phyloP scores from a whole-genome alignment of 306 rosid genomes.

The Cucurbita pepo region DNA sequence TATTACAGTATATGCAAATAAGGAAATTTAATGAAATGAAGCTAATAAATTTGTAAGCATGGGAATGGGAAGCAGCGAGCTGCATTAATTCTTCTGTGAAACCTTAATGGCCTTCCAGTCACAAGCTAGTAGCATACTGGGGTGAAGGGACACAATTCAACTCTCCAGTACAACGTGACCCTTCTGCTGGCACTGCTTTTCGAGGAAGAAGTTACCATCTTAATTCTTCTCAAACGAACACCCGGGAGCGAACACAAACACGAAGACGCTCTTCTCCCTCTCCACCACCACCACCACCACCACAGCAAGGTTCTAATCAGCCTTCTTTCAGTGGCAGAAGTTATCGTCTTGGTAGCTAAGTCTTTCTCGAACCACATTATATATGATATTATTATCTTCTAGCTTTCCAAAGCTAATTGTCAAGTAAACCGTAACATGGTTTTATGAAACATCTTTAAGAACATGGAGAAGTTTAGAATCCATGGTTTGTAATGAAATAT shows the following conservation, averaged over 20 bases:
- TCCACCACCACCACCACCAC: neutral
- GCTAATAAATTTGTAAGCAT: neutral
- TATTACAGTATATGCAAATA: neutral
- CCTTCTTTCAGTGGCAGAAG: neutral
- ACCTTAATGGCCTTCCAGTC: constrained; percentile 27
- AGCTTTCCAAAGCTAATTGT: neutral
- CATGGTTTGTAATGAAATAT: neutral
- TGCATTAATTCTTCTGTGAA: constrained; percentile 1
- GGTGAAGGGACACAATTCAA: constrained; percentile 52
- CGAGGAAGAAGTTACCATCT: constrained; percentile 52
- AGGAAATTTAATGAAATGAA: neutral
- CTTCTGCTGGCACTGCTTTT: constrained; percentile 38
- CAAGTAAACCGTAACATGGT: neutral
- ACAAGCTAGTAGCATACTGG: constrained; percentile 63
- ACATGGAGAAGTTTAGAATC: neutral
- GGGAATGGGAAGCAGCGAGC: neutral
- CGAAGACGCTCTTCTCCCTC: neutral
- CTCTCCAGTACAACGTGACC: constrained; percentile 48
- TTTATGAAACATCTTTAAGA: neutral
- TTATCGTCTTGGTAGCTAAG: neutral
- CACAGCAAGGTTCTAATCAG: neutral
- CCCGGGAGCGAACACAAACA: constrained; percentile 10
- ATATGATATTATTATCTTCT: neutral
- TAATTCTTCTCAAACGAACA: constrained; percentile 19
- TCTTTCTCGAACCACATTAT: neutral